A percentile compares a stretch with the other conserved stretches of the same genome.
phyloP scores from a whole-genome alignment of 1,139 yeast genomes.

The Waltiozyma sp. region DNA sequence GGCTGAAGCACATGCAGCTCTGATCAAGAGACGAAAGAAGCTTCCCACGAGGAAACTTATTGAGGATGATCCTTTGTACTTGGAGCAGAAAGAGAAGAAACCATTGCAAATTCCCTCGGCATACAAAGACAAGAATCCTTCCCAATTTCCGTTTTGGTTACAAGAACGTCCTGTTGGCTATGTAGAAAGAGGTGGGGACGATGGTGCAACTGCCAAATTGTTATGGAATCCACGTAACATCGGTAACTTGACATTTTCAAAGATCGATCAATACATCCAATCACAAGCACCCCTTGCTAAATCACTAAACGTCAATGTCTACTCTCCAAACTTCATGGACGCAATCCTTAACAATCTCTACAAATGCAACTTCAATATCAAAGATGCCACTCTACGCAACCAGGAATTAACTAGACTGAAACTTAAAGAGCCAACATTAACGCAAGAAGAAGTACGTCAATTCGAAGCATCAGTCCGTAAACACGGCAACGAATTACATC shows the following conservation, averaged over 20 bases:
- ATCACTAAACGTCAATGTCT: slow-evolving; percentile 34
- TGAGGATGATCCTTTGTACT: not conserved
- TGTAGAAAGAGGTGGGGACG: slow-evolving; percentile 76
- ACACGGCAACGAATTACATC: slow-evolving; percentile 73
- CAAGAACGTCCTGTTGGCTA: slow-evolving; percentile 74
- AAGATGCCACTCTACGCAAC: not conserved
- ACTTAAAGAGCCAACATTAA: slow-evolving; percentile 68
- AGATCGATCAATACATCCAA: slow-evolving; percentile 43
- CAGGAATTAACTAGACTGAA: slow-evolving; percentile 41
- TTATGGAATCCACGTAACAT: slow-evolving; percentile 45
- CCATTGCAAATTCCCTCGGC: slow-evolving; percentile 36
- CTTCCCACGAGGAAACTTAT: slow-evolving; percentile 3
- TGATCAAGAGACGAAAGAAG: slow-evolving; percentile 10
- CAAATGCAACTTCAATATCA: slow-evolving; percentile 36
- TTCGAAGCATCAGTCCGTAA: slow-evolving; percentile 71
- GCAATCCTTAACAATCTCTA: slow-evolving; percentile 47
- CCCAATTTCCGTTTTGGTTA: slow-evolving; percentile 61
- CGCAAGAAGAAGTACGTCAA: slow-evolving; percentile 45
- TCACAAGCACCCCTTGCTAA: slow-evolving; percentile 49
- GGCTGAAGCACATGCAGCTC: slow-evolving; percentile 4
- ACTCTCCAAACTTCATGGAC: slow-evolving; percentile 73
- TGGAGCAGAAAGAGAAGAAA: not conserved
- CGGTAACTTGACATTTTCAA: slow-evolving; percentile 7
- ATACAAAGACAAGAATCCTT: slow-evolving; percentile 28
- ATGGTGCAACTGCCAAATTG: slow-evolving; percentile 40